Conservation (phyloP, 2,329 filamentous ascomycete genomes). For the Hypoxylon sp. region DNA sequence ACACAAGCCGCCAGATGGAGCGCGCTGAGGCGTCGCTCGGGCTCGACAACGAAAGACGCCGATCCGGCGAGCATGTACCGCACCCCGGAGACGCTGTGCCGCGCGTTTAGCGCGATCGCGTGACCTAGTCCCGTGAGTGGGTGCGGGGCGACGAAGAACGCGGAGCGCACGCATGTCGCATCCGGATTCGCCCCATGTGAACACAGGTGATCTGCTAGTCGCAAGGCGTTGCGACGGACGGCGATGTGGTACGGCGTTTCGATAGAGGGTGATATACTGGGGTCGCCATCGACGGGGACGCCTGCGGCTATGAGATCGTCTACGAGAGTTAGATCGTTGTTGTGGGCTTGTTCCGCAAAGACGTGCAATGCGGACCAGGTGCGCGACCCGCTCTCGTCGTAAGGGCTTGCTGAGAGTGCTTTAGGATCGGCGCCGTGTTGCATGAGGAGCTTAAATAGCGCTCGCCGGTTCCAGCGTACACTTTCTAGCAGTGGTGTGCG, state of each 20-base stretch:
- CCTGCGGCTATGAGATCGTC: slow-evolving; percentile 3
- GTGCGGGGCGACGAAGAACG: not conserved
- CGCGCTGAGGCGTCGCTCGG: not conserved
- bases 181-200: not conserved
- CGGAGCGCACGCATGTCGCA: not conserved
- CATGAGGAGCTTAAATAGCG: not conserved
- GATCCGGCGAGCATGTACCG: slow-evolving; percentile 3
- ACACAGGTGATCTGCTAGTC: not conserved
- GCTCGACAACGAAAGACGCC: slow-evolving; percentile 1
- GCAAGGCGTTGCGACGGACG: not conserved
- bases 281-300: slow-evolving; percentile 3
- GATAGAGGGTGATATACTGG: not conserved
- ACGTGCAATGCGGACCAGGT: slow-evolving; percentile 2
- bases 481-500: slow-evolving; percentile 6
- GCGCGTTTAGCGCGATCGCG: slow-evolving; percentile 5
- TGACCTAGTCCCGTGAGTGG: slow-evolving; percentile 2
- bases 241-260: slow-evolving; percentile 9
- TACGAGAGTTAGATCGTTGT: slow-evolving; percentile 1
- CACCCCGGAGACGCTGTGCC: not conserved
- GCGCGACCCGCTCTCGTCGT: not conserved
- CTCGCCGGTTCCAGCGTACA: slow-evolving; percentile 1
- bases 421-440: slow-evolving; percentile 1
- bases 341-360: slow-evolving; percentile 9
- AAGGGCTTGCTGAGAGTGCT: not conserved
- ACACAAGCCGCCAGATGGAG: slow-evolving; percentile 3